Evolutionary conservation across 768 basidiomycete genomes (phyloP), one percentile per base, ranked within the genome.

Genomic region (Russula olivacea): DNA sequence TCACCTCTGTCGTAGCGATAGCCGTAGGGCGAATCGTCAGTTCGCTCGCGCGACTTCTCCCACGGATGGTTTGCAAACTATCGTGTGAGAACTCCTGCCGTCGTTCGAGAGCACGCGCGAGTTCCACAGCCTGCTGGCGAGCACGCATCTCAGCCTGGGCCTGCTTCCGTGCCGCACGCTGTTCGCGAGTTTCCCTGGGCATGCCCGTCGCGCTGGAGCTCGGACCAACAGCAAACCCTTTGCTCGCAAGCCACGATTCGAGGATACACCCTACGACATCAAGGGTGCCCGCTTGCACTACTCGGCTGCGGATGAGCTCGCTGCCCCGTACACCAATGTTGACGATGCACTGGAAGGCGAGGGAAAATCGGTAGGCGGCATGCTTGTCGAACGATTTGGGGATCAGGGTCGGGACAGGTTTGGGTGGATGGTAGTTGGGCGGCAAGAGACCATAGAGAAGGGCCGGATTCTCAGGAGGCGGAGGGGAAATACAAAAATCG

Each of bases 301-400:
- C 94, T 11, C 94, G 81, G 67, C 88, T 88, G 49, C 96, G 78
- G 69, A 98, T 95, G 21, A 85, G 84, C 74, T 98, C 94, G 61
- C 84, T 89, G n/a, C 96, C 96, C 34, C 96, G 79, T 0, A 98
- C 95, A 41, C 96, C 96, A 69, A 98, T 93, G 74, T 99, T 98
- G 65, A 95, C 94, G 50, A 98, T 86, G 70, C 93, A 97, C 71
- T 98, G 94, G 71, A 99, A 95, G 1, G 96, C 96, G 61, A 98
- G 83, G 0, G 88, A 88, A 72, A 97, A 96, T 10, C 91, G 84
- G 70, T 91, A 90, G 0, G 91, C 91, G 32, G 91, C 87, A 69
- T 89, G 87, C 64, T 89, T 90, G 76, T 93, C 91, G 67, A 84
- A 91, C 0, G 79, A 72, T 28, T 78, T 77, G 0, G 89, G 89